Percentiles rank a stretch among this genome's conserved stretches.
Evolutionary conservation across 176 grass and related monocot species (phyloP).

Genomic region (Tillandsia leiboldiana): DNA sequence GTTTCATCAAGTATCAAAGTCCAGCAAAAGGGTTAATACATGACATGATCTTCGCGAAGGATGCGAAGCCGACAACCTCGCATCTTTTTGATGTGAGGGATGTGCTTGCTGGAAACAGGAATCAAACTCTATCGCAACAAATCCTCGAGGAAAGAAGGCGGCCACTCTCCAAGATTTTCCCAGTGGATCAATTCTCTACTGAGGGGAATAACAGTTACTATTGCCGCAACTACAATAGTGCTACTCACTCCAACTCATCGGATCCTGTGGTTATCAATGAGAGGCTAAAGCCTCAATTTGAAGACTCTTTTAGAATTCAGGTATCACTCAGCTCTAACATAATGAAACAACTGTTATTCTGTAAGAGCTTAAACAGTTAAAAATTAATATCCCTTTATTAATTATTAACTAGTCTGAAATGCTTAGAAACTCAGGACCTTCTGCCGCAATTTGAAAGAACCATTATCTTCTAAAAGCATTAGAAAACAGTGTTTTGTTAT

Average conservation of each 20-base stretch:
- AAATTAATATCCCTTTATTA: too few species aligned
- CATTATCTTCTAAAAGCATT: too few species aligned
- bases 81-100: constrained; percentile 46
- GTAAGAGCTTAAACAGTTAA: background rate
- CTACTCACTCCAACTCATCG: constrained; percentile 9
- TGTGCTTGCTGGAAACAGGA: constrained; percentile 11
- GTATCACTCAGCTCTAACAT: background rate
- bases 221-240: background rate
- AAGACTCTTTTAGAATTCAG: constrained; percentile 23
- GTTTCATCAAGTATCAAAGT: constrained; percentile 21
- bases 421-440: too few species aligned
- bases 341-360: too few species aligned
- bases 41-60: constrained; percentile 34
- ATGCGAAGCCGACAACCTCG: constrained; percentile 21
- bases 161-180: constrained; percentile 6
- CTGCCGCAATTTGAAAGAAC: too few species aligned
- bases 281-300: constrained; percentile 30
- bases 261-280: constrained; percentile 33
- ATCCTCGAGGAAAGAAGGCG: constrained; percentile 17
- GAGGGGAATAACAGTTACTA: background rate
- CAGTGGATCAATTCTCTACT: background rate
- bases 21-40: constrained; percentile 51
- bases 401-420: too few species aligned
- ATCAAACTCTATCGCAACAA: background rate
- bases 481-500: too few species aligned